Conservation (phyloP, 768 basidiomycete species). For the Pluteus cervinus region DNA sequence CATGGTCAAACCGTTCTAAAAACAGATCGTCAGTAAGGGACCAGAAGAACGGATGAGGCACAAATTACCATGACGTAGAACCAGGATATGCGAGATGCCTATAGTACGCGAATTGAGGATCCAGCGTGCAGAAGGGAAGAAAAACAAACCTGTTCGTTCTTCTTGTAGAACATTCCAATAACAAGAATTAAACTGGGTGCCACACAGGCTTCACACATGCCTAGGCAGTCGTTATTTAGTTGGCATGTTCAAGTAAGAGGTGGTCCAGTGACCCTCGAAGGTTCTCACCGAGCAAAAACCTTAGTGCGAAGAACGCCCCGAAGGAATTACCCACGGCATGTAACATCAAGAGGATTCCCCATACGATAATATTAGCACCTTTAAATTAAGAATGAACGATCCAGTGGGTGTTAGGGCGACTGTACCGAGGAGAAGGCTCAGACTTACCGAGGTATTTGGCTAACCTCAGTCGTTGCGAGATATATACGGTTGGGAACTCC, state of each 20-base stretch:
- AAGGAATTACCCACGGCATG: slow-evolving; percentile 53
- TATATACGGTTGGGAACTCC: slow-evolving; percentile 63
- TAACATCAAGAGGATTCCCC: slow-evolving; percentile 55
- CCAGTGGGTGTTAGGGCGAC: neutral
- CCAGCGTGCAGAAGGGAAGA: neutral
- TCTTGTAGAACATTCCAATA: slow-evolving; percentile 65
- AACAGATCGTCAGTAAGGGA: neutral
- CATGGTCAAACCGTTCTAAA: slow-evolving; percentile 51
- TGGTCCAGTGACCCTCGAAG: too few relatives aligned
- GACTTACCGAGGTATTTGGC: slow-evolving; percentile 56
- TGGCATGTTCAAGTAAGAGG: too few relatives aligned
- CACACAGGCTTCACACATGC: slow-evolving; percentile 65
- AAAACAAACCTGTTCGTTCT: slow-evolving; percentile 47
- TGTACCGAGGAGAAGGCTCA: neutral
- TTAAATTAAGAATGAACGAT: neutral
- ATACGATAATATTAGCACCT: slow-evolving; percentile 54
- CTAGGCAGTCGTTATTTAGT: too few relatives aligned
- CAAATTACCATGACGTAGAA: slow-evolving; percentile 56
- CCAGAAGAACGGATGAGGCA: neutral
- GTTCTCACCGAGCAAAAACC: slow-evolving; percentile 50
- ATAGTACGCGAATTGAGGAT: too few relatives aligned
- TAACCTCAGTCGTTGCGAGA: slow-evolving; percentile 51
- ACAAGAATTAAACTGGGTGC: slow-evolving; percentile 57
- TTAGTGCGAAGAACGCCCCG: slow-evolving; percentile 54
- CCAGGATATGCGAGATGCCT: slow-evolving; percentile 55